Base-by-base conservation (phyloP, 768 basidiomycete species). In the Serendipita sp. region DNA sequence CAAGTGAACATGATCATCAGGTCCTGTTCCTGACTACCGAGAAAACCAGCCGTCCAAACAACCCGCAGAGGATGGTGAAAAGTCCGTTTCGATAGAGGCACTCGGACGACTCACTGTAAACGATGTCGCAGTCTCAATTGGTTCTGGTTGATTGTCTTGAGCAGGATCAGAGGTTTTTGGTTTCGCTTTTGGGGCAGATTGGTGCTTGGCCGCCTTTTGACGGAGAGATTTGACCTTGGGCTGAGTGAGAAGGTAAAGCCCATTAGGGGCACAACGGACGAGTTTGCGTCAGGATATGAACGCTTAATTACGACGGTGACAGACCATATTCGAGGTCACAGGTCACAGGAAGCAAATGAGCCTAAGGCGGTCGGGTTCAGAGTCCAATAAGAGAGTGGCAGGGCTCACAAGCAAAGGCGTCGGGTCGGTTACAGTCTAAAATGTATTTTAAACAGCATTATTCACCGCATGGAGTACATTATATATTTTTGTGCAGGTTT, bases 201-300 rank as follows among this genome's bases (percentile, higher is more conserved):
- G 56, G 35, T 60, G 56, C 2, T 60, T 60, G 13, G 56, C 56
- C 35, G 56, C 56, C 34, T 60, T 60, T 60, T 24, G 24, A 37
- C 56, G 56, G 16, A 60, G 34, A 16, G 56, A 60, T 60, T 60
- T 60, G 24, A 60, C 56, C 56, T 60, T 60, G 16, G 56, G 56
- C 56, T 60, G n/a, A 51, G 13, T 13, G 38, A 5, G n/a, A 18
- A 18, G 30, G 16, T n/a, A 51, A 18, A 18, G 48, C 1, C n/a
- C 30, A 32, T 18, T 51, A 51, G 2, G 16, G 5, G n/a, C 7
- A 51, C 48, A 51, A 7, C 48, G 8, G 16, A 51, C 5, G 48
- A 51, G 24, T 24, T 24, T 1, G 1, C 24, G 24, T 24, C 1
- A 24, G 24, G 1, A 24, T 24, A 1, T 24, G 24, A 24, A 24